A percentile compares a stretch with the other conserved stretches of the same genome.
These are phyloP conservation scores for Dioscorea zingiberensis DNA, from an alignment of 106 monocot species.

Conservation along the genomic window DNA sequence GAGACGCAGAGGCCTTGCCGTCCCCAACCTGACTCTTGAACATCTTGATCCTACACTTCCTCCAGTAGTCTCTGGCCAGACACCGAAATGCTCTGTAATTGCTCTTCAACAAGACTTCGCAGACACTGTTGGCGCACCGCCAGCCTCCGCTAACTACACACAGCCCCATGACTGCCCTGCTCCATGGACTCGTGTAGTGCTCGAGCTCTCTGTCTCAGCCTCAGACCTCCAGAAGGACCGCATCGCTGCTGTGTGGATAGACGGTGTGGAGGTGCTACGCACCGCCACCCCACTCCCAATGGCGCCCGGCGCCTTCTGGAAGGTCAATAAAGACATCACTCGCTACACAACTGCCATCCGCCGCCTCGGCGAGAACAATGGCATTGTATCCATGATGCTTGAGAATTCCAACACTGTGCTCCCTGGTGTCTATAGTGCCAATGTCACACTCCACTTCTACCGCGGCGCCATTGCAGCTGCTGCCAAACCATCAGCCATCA, in stretches of 20 bases:
- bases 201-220: conserved; percentile 12
- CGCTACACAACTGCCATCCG: no score
- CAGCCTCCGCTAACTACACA: conserved; percentile 7
- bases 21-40: neutral
- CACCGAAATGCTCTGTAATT: conserved; percentile 6
- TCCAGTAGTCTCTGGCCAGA: conserved; percentile 5
- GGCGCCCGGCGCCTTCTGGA: conserved; percentile 14
- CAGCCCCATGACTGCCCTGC: conserved; percentile 2
- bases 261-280: conserved; percentile 23
- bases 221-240: conserved; percentile 18
- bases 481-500: neutral
- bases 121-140: neutral
- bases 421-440: neutral
- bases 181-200: conserved; percentile 12
- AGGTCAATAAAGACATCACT: no score
- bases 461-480: no score
- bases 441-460: conserved; percentile 14
- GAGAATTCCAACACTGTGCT: conserved; percentile 23
- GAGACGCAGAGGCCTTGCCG: neutral
- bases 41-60: conserved; percentile 3
- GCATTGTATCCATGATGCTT: no score
- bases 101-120: neutral
- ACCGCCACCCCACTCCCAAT: conserved; percentile 14
- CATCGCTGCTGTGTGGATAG: conserved; percentile 19
- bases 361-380: conserved; percentile 18